These are phyloP conservation scores for Canavalia ensiformis DNA, from an alignment of 306 rosid species.

Conservation along the genomic window DNA sequence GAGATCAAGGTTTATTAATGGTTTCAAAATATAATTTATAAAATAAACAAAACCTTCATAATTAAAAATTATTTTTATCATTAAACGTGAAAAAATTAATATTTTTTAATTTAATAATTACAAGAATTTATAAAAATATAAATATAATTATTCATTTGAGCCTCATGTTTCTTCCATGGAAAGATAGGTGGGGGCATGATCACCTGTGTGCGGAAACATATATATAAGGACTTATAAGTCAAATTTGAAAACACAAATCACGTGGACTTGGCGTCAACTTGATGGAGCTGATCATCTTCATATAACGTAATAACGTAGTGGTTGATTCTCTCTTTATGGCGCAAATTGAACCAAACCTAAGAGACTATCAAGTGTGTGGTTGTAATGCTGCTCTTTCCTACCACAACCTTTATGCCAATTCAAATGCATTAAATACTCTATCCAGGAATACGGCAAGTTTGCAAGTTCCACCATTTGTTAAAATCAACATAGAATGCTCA, in stretches of 20 bases:
- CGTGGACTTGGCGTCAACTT: background rate
- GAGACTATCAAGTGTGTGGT: background rate
- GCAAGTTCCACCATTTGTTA: background rate
- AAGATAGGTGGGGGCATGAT: too few relatives aligned
- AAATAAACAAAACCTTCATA: too few relatives aligned
- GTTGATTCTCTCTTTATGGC: background rate
- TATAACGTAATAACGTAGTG: background rate
- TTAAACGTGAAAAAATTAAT: too few relatives aligned
- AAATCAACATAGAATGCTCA: background rate
- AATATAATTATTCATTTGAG: too few relatives aligned
- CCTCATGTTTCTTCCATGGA: too few relatives aligned
- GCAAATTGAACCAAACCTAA: background rate
- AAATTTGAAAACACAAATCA: background rate
- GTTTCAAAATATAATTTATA: too few relatives aligned
- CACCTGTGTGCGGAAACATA: background rate
- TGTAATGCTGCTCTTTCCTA: background rate
- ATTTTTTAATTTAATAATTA: too few relatives aligned
- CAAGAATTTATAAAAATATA: too few relatives aligned
- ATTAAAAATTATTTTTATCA: too few relatives aligned
- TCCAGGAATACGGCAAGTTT: background rate
- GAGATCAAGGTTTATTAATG: too few relatives aligned
- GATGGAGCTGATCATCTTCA: too few relatives aligned
- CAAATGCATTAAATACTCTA: background rate
- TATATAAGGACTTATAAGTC: background rate
- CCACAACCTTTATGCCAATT: conserved; percentile 28